These are phyloP conservation scores for Pyrenophora graminea DNA, from an alignment of 2,329 filamentous ascomycete genomes.

Conservation along the genomic window DNA sequence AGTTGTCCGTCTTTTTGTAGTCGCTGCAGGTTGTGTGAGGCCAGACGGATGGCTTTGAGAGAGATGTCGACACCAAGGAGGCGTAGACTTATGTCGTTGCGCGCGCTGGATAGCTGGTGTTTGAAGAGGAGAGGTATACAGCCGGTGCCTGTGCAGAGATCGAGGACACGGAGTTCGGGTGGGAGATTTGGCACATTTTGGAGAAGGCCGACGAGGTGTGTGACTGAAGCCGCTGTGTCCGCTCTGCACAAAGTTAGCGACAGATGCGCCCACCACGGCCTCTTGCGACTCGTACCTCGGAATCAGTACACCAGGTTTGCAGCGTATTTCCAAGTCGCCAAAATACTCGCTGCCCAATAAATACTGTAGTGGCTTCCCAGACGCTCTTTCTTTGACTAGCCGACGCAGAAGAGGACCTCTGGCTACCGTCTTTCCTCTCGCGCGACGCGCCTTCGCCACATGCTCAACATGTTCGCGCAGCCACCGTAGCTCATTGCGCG, in stretches of 20 bases:
- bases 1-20: constrained; percentile 23
- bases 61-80: constrained; percentile 79
- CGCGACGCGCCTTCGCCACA: constrained; percentile 26
- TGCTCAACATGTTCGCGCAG: constrained; percentile 61
- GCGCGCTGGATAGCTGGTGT: constrained; percentile 57
- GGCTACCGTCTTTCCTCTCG: constrained; percentile 20
- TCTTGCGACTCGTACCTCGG: constrained; percentile 62
- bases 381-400: constrained; percentile 48
- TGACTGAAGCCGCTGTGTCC: constrained; percentile 52
- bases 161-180: constrained; percentile 65
- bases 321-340: constrained; percentile 77
- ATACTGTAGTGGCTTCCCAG: constrained; percentile 85
- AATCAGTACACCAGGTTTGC: constrained; percentile 78
- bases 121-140: constrained; percentile 83
- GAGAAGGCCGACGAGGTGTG: constrained; percentile 38
- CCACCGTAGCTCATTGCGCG: constrained; percentile 74
- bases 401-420: constrained; percentile 28
- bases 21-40: constrained; percentile 64
- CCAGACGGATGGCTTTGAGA: constrained; percentile 64
- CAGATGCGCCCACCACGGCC: not conserved
- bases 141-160: constrained; percentile 88
- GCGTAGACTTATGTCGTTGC: constrained; percentile 45
- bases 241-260: constrained; percentile 41
- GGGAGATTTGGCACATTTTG: constrained; percentile 26
- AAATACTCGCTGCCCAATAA: constrained; percentile 88